Percentiles rank a stretch among this genome's conserved stretches.
Evolutionary conservation across 352 stramenopile species (phyloP).

Genomic region (Pythium scleroteichum): DNA sequence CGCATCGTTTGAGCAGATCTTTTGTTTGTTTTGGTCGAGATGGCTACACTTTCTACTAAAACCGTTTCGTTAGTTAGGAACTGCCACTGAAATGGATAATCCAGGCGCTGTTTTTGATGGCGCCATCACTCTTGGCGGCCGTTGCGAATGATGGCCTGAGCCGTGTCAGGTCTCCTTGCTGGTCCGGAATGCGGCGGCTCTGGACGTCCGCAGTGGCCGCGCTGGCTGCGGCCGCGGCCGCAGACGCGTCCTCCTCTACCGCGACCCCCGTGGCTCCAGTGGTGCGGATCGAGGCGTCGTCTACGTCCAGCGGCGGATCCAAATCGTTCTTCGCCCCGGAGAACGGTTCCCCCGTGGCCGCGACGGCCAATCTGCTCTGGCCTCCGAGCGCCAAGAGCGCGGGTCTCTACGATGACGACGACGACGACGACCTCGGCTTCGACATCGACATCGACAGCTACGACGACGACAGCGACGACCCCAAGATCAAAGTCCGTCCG

Average conservation of each 20-base stretch:
- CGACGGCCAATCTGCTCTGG: not conserved
- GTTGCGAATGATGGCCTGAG: slow-evolving; percentile 1
- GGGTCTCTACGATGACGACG: not conserved
- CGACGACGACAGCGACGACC: slow-evolving; percentile 7
- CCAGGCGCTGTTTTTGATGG: no score
- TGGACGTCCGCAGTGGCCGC: not conserved
- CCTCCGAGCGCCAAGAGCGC: not conserved
- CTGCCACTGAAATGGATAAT: no score
- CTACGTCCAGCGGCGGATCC: not conserved
- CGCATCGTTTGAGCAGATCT: not conserved
- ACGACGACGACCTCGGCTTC: slow-evolving; percentile 19
- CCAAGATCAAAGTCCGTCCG: not conserved
- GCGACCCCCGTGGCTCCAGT: not conserved
- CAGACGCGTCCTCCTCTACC: not conserved
- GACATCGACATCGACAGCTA: slow-evolving; percentile 21
- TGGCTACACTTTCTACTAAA: slow-evolving; percentile 9
- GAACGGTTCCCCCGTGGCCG: not conserved
- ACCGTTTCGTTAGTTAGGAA: no score
- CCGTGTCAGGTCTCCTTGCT: not conserved
- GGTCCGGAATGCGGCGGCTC: not conserved
- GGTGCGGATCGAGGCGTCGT: slow-evolving; percentile 15
- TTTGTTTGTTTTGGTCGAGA: no score
- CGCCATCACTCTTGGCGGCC: not conserved
- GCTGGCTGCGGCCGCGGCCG: not conserved
- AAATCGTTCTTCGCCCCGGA: slow-evolving; percentile 13